A percentile compares a stretch with the other conserved stretches of the same genome.
These are phyloP conservation scores for Austroboletus niveus DNA, from an alignment of 1,284 basidiomycete genomes.

Conservation along the genomic window DNA sequence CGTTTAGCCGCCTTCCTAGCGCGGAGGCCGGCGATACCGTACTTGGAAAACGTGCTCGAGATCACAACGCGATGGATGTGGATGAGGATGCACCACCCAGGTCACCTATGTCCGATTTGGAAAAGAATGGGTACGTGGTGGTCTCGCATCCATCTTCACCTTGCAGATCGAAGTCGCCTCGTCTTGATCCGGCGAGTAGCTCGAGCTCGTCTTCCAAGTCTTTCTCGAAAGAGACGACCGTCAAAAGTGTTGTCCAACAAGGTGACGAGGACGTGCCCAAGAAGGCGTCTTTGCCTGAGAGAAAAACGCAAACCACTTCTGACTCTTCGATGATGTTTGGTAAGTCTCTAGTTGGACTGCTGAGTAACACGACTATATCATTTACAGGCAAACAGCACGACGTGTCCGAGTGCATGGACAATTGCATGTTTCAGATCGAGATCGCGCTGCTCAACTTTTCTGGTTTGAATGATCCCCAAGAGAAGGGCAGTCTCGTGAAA, in stretches of 20 bases:
- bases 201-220: slow-evolving; percentile 31
- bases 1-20: slow-evolving; percentile 25
- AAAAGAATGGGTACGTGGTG: slow-evolving; percentile 50
- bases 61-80: slow-evolving; percentile 50
- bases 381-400: slow-evolving; percentile 88
- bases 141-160: slow-evolving; percentile 43
- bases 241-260: slow-evolving; percentile 25
- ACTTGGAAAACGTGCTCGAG: slow-evolving; percentile 70
- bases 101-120: slow-evolving; percentile 33
- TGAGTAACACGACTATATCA: not conserved
- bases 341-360: slow-evolving; percentile 34
- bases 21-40: slow-evolving; percentile 50
- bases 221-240: slow-evolving; percentile 45
- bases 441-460: slow-evolving; percentile 82
- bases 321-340: slow-evolving; percentile 90
- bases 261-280: slow-evolving; percentile 32
- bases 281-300: slow-evolving; percentile 61
- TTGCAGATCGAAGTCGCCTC: slow-evolving; percentile 38
- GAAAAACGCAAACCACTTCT: slow-evolving; percentile 54
- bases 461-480: slow-evolving; percentile 51
- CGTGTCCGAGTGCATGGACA: slow-evolving; percentile 98
- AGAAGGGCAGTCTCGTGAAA: slow-evolving; percentile 76
- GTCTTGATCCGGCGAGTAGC: slow-evolving; percentile 30
- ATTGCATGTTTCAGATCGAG: slow-evolving; percentile 98
- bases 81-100: slow-evolving; percentile 41